Evolutionary conservation across 202 grass and related monocot species (phyloP).

Genomic region (Hordeum pubiflorum): DNA sequence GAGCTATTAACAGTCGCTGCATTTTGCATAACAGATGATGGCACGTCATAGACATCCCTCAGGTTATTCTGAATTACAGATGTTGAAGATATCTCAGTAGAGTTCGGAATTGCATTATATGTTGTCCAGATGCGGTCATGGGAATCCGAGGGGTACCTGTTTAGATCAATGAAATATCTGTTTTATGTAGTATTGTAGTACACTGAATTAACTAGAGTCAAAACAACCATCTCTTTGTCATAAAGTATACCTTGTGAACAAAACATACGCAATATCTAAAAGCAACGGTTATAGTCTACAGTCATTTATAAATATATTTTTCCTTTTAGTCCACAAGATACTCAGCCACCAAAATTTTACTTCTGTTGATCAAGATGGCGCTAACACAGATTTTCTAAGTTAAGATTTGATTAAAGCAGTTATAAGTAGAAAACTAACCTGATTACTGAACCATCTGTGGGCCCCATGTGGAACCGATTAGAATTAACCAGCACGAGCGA

Average conservation of each 20-base stretch:
- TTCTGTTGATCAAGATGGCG: not conserved
- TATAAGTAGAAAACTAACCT: conserved; percentile 24
- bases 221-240: not conserved
- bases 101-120: conserved; percentile 3
- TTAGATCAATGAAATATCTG: conserved; percentile 9
- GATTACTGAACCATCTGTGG: conserved; percentile 15
- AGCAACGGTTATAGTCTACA: not conserved
- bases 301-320: not conserved
- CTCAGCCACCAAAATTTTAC: not conserved
- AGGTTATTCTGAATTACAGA: not conserved
- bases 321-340: not conserved
- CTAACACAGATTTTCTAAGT: not conserved
- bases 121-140: conserved; percentile 42
- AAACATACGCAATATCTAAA: not conserved
- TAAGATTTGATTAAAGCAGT: not conserved
- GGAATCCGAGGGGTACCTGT: conserved; percentile 36
- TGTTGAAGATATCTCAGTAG: conserved; percentile 2
- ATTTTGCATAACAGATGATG: conserved; percentile 33
- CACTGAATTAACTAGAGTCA: not conserved
- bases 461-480: conserved; percentile 29
- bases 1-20: conserved; percentile 9
- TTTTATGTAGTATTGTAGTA: not conserved
- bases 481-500: conserved; percentile 16
- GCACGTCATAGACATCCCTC: conserved; percentile 21
- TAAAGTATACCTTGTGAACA: not conserved